A percentile compares a stretch with the other conserved stretches of the same genome.
These are phyloP conservation scores for Teunomyces lycoperdinae DNA, from an alignment of 805 yeast genomes.

Conservation along the genomic window DNA sequence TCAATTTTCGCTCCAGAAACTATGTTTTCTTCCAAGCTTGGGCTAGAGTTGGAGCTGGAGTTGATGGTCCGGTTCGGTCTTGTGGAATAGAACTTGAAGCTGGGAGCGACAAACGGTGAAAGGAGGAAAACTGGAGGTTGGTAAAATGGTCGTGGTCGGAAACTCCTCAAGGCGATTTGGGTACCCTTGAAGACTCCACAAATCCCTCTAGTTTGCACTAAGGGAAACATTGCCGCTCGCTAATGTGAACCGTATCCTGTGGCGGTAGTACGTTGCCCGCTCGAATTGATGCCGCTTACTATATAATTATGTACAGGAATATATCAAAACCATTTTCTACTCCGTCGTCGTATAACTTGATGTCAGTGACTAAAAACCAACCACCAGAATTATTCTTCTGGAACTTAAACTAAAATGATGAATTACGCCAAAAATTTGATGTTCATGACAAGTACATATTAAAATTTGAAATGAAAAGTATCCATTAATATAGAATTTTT, in stretches of 20 bases:
- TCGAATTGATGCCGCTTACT: neutral
- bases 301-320: neutral
- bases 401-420: too few species aligned
- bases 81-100: neutral
- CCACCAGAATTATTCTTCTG: too few species aligned
- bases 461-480: too few species aligned
- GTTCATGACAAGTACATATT: too few species aligned
- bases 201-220: neutral
- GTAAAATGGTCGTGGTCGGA: neutral
- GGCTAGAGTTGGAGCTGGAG: neutral
- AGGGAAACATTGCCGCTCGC: slow-evolving; percentile 1
- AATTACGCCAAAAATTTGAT: too few species aligned
- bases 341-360: too few species aligned
- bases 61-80: neutral
- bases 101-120: neutral
- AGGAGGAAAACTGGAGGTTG: neutral
- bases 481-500: too few species aligned
- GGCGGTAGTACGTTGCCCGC: neutral
- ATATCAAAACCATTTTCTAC: neutral
- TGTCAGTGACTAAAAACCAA: too few species aligned
- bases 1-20: too few species aligned
- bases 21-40: neutral
- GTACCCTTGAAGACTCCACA: neutral
- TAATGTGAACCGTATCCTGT: neutral
- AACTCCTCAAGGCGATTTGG: neutral